phyloP scores from a whole-genome alignment of 2,329 filamentous ascomycete species.

The Chrysoporthe deuterocubensis region DNA sequence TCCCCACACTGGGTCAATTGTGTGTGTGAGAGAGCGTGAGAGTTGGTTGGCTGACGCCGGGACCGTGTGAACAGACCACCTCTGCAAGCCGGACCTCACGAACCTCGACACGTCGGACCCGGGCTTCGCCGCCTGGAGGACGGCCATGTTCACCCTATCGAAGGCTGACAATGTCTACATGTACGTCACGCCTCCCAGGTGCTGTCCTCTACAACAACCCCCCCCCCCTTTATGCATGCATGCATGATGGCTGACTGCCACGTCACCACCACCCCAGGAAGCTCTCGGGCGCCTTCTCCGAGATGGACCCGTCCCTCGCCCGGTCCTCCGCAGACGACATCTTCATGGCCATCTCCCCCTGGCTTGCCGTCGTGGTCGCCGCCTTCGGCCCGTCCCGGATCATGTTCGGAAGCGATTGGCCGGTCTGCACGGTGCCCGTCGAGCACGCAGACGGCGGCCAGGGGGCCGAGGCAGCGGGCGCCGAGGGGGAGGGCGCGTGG shows the following conservation, averaged over 20 bases:
- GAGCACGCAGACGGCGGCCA: conserved; percentile 43
- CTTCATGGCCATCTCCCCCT: conserved; percentile 67
- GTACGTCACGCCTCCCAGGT: conserved; percentile 68
- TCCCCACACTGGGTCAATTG: not conserved
- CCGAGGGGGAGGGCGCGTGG: conserved; percentile 66
- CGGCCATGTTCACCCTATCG: conserved; percentile 69
- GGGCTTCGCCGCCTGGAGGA: conserved; percentile 70
- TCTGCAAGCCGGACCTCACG: conserved; percentile 83
- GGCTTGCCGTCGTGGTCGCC: conserved; percentile 72
- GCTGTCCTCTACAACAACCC: no score
- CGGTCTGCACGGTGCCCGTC: conserved; percentile 72
- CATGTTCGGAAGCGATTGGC: conserved; percentile 96
- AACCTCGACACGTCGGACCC: conserved; percentile 63
- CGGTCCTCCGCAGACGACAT: conserved; percentile 57
- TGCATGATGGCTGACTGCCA: not conserved
- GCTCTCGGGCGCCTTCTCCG: conserved; percentile 70
- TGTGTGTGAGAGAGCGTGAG: not conserved
- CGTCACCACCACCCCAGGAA: conserved; percentile 11
- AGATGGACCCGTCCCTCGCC: conserved; percentile 66
- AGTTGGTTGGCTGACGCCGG: conserved; percentile 7
- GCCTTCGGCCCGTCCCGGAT: conserved; percentile 73
- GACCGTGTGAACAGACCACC: conserved; percentile 66
- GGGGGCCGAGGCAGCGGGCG: conserved; percentile 35
- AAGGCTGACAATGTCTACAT: conserved; percentile 73
- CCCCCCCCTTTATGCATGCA: no score